A percentile compares a stretch with the other conserved stretches of the same genome.
These are phyloP conservation scores for Picea glauca DNA, from an alignment of 75 land plant species.

Conservation along the genomic window DNA sequence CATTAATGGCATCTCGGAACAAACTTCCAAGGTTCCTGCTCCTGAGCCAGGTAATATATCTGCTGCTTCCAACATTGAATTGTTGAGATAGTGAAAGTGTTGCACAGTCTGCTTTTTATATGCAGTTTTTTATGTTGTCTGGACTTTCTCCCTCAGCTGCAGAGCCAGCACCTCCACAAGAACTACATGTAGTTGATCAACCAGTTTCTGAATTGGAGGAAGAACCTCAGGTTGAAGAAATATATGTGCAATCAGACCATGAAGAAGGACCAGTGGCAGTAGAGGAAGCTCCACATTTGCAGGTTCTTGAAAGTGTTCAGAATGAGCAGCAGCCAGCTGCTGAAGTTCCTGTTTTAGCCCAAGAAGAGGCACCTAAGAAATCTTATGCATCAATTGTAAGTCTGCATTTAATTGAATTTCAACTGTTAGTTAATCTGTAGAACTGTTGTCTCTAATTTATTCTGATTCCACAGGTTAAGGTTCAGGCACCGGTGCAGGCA, in stretches of 20 bases:
- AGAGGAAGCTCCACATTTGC: constrained; percentile 32
- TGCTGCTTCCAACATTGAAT: background rate
- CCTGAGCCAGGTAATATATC: constrained; percentile 29
- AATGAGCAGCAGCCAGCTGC: constrained; percentile 16
- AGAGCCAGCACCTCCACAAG: constrained; percentile 8
- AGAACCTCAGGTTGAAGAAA: constrained; percentile 20
- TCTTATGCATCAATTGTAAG: constrained; percentile 79
- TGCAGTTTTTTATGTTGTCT: background rate
- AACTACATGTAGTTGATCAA: constrained; percentile 20
- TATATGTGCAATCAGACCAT: constrained; percentile 26
- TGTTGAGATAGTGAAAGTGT: background rate
- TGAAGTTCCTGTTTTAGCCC: background rate
- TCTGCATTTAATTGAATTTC: background rate
- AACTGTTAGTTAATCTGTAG: no score
- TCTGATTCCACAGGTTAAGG: constrained; percentile 38
- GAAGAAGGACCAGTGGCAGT: constrained; percentile 21
- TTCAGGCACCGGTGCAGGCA: constrained; percentile 4
- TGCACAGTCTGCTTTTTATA: background rate
- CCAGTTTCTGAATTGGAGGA: constrained; percentile 23
- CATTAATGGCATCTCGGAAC: constrained; percentile 18
- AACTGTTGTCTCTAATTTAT: background rate
- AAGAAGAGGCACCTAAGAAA: constrained; percentile 54
- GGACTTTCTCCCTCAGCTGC: background rate
- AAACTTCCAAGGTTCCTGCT: constrained; percentile 9
- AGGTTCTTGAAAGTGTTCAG: constrained; percentile 31